These are phyloP conservation scores for Podaxis rugospora DNA, from an alignment of 768 basidiomycete species.

Conservation along the genomic window DNA sequence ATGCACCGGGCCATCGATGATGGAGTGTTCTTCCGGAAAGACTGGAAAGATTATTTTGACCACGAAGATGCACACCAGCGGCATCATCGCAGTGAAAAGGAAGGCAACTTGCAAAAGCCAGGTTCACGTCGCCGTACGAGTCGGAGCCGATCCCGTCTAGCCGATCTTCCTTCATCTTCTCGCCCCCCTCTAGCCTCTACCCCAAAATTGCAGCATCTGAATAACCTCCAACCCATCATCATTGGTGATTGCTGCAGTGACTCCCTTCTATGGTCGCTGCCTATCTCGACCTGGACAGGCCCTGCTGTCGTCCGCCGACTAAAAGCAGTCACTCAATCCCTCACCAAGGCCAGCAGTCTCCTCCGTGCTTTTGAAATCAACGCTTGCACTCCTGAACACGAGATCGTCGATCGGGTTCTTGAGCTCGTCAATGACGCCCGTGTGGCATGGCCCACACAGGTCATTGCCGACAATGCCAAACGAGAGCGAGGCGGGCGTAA, in stretches of 20 bases:
- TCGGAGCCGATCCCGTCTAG: conserved; percentile 18
- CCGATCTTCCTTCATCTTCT: conserved; percentile 13
- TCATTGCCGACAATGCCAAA: conserved; percentile 47
- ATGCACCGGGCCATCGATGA: conserved; percentile 61
- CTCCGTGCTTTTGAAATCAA: conserved; percentile 72
- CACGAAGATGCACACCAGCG: conserved; percentile 24
- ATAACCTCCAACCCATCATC: conserved; percentile 60
- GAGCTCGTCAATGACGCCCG: conserved; percentile 74
- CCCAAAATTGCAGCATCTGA: conserved; percentile 17
- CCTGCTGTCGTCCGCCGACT: conserved; percentile 58
- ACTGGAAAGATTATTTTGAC: conserved; percentile 48
- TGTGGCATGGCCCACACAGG: conserved; percentile 74
- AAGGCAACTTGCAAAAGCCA: background rate
- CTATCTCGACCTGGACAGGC: conserved; percentile 61
- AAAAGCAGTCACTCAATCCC: conserved; percentile 70
- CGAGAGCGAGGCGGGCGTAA: conserved; percentile 47
- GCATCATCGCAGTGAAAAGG: conserved; percentile 7
- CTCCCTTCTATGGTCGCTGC: conserved; percentile 56
- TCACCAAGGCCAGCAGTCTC: conserved; percentile 55
- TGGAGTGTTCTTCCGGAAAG: conserved; percentile 59
- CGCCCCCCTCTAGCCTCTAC: conserved; percentile 10
- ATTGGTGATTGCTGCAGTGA: conserved; percentile 72
- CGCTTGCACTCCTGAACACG: conserved; percentile 55
- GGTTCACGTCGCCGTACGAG: background rate
- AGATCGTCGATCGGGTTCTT: conserved; percentile 63